phyloP scores from a whole-genome alignment of 169 alveolate species.

The Theileria luwenshuni region DNA sequence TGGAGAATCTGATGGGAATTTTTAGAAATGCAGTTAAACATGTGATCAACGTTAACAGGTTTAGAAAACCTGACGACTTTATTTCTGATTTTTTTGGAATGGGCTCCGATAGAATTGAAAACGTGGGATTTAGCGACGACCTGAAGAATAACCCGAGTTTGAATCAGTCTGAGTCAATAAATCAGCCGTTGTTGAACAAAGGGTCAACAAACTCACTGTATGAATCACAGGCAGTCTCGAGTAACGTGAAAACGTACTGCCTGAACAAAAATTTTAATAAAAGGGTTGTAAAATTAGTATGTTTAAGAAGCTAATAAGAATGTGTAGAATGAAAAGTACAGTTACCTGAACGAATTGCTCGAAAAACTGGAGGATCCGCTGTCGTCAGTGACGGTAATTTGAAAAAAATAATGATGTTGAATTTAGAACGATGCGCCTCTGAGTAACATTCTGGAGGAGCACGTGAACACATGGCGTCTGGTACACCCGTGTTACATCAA shows the following conservation, averaged over 20 bases:
- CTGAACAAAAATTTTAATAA: neutral
- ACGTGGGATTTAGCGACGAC: conserved; percentile 17
- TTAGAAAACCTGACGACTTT: conserved; percentile 7
- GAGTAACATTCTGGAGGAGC: conserved; percentile 9
- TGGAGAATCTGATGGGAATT: conserved; percentile 10
- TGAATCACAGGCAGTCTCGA: conserved; percentile 2
- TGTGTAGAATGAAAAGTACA: conserved; percentile 1
- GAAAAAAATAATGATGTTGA: neutral
- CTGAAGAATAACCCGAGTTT: conserved; percentile 1
- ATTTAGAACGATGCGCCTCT: conserved; percentile 6
- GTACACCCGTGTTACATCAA: conserved; percentile 8
- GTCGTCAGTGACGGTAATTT: neutral
- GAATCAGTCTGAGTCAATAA: conserved; percentile 1
- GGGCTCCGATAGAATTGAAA: neutral
- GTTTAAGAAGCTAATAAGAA: neutral
- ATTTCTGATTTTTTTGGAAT: conserved; percentile 1
- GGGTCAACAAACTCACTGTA: neutral
- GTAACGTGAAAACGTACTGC: neutral
- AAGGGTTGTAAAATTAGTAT: neutral
- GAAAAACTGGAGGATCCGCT: conserved; percentile 6
- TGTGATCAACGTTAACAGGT: conserved; percentile 19
- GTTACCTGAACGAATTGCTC: neutral
- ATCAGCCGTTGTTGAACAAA: neutral
- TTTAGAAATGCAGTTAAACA: conserved; percentile 5
- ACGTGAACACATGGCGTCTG: conserved; percentile 9